These are phyloP conservation scores for Dioscorea alata DNA, from an alignment of 106 monocot genomes.

Conservation along the genomic window DNA sequence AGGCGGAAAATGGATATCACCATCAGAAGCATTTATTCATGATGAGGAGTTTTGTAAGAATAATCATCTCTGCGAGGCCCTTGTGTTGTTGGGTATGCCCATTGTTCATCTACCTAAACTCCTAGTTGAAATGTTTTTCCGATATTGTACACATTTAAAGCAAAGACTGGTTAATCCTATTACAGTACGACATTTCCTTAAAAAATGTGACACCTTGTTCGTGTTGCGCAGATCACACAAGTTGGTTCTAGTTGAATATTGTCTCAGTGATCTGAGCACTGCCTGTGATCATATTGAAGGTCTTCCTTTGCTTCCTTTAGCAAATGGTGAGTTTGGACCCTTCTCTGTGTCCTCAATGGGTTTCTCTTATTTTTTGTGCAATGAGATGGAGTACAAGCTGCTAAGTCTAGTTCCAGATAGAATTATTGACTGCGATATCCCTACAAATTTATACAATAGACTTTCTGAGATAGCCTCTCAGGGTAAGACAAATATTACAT, in stretches of 20 bases:
- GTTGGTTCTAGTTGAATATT: slow-evolving; percentile 80
- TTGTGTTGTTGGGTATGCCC: slow-evolving; percentile 64
- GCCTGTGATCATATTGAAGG: slow-evolving; percentile 55
- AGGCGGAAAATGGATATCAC: slow-evolving; percentile 80
- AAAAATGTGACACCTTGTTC: slow-evolving; percentile 23
- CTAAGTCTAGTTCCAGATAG: slow-evolving; percentile 45
- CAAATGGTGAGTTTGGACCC: slow-evolving; percentile 66
- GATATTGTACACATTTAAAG: slow-evolving; percentile 26
- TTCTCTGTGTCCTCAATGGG: slow-evolving; percentile 39
- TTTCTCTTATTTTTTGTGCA: slow-evolving; percentile 54
- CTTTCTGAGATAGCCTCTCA: slow-evolving; percentile 59
- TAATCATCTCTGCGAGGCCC: slow-evolving; percentile 52
- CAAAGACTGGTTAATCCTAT: slow-evolving; percentile 55
- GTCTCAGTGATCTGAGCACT: slow-evolving; percentile 60
- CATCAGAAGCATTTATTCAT: slow-evolving; percentile 66
- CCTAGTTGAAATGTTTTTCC: slow-evolving; percentile 54
- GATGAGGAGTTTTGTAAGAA: slow-evolving; percentile 46
- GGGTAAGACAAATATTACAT: slow-evolving; percentile 52
- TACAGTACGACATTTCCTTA: slow-evolving; percentile 69
- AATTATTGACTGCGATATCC: slow-evolving; percentile 63
- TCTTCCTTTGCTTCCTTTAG: slow-evolving; percentile 83
- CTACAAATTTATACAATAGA: slow-evolving; percentile 36
- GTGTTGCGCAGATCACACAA: slow-evolving; percentile 43
- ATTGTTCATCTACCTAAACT: slow-evolving; percentile 49
- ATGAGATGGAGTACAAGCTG: slow-evolving; percentile 65